A percentile compares a stretch with the other conserved stretches of the same genome.
phyloP scores from a whole-genome alignment of 257 asterid genomes.

The Orobanche coerulescens region DNA sequence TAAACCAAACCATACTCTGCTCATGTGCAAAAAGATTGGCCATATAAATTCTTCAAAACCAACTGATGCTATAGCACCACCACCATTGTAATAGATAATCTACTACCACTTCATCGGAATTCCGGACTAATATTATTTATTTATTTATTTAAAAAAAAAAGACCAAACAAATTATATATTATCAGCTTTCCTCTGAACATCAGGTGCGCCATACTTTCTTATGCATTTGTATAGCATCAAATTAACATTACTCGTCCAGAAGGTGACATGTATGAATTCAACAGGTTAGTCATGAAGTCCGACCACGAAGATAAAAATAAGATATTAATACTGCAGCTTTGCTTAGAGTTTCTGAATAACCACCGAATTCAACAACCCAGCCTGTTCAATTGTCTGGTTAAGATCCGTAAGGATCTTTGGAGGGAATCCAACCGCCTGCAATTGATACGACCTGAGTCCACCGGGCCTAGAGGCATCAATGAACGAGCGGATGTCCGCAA shows the following conservation, averaged over 20 bases:
- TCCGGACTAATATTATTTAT: too few species aligned
- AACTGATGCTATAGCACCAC: too few species aligned
- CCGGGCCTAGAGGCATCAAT: slow-evolving; percentile 81
- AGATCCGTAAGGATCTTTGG: slow-evolving; percentile 68
- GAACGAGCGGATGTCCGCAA: slow-evolving; percentile 61
- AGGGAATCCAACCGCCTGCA: slow-evolving; percentile 87
- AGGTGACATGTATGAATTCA: neutral
- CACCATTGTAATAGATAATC: too few species aligned
- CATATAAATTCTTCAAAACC: too few species aligned
- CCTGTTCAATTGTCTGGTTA: slow-evolving; percentile 76
- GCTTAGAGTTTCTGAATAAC: slow-evolving; percentile 66
- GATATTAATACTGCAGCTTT: neutral
- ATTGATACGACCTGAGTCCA: slow-evolving; percentile 47
- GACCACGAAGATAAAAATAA: neutral
- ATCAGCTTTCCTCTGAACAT: too few species aligned
- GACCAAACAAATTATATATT: too few species aligned
- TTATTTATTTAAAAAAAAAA: too few species aligned
- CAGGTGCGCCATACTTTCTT: too few species aligned
- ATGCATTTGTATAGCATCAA: slow-evolving; percentile 17
- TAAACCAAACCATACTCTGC: too few species aligned
- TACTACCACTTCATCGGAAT: too few species aligned
- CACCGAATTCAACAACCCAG: slow-evolving; percentile 82
- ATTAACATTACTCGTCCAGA: neutral
- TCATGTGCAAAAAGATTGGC: too few species aligned
- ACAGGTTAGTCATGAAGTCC: neutral